Conservation (phyloP, 768 basidiomycete species). For the Lactifluus piperatus region DNA sequence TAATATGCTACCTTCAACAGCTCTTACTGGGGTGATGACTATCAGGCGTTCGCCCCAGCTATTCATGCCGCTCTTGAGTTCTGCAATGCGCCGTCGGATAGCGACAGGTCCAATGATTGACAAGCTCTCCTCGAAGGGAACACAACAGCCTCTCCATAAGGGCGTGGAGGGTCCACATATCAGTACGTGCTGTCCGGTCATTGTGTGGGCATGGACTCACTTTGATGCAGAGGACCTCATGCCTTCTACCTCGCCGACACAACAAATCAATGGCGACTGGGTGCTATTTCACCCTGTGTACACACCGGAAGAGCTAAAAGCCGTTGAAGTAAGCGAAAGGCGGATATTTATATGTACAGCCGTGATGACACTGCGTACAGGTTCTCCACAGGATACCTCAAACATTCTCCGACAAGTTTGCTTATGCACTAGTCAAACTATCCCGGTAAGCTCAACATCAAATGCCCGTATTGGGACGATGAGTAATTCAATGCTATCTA, state of each 20-base stretch:
- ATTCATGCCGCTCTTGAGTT: not conserved
- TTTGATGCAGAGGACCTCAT: not conserved
- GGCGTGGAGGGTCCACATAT: slow-evolving; percentile 9
- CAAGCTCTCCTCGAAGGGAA: slow-evolving; percentile 1
- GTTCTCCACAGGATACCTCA: slow-evolving; percentile 60
- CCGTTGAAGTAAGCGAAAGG: slow-evolving; percentile 48
- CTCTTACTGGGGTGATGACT: not conserved
- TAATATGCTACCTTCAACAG: not conserved
- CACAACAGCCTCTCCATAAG: not conserved
- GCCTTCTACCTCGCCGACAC: slow-evolving; percentile 20
- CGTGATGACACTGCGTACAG: slow-evolving; percentile 30
- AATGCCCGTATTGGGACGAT: not conserved
- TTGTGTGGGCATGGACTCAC: not conserved
- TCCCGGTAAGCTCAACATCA: slow-evolving; percentile 31
- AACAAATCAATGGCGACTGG: slow-evolving; percentile 55
- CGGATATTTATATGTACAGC: not conserved
- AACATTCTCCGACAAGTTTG: slow-evolving; percentile 66
- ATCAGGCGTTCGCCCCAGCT: not conserved
- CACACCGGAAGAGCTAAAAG: slow-evolving; percentile 57
- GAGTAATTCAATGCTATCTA: slow-evolving; percentile 14
- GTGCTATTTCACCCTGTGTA: slow-evolving; percentile 93
- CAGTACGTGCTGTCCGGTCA: not conserved
- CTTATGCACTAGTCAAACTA: slow-evolving; percentile 50
- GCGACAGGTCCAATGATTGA: not conserved
- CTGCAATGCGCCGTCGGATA: not conserved